phyloP scores from a whole-genome alignment of 1,284 basidiomycete species.

The Schizophyllum commune region DNA sequence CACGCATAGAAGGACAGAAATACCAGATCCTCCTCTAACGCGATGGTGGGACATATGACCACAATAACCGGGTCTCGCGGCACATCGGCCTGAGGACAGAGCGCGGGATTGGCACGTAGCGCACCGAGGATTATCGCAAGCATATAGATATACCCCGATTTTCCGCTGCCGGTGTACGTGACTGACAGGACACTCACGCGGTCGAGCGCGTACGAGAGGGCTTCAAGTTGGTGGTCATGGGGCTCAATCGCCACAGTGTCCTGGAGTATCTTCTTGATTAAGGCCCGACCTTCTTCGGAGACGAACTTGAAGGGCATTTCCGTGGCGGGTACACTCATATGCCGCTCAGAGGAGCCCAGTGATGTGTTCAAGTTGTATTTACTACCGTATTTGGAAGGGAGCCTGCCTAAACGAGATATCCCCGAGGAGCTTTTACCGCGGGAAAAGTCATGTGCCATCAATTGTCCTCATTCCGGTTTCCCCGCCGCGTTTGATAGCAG shows the following conservation, averaged over 20 bases:
- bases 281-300: constrained; percentile 6
- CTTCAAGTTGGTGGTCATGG: constrained; percentile 9
- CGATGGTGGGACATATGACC: constrained; percentile 4
- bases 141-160: constrained; percentile 4
- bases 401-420: too few relatives aligned
- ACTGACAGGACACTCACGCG: constrained; percentile 6
- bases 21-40: constrained; percentile 4
- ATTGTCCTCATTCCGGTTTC: too few relatives aligned
- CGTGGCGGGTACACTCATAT: too few relatives aligned
- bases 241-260: constrained; percentile 4
- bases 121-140: constrained; percentile 2
- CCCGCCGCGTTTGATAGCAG: too few relatives aligned
- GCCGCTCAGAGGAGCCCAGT: neutral
- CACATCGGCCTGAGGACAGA: neutral
- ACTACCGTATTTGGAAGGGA: too few relatives aligned
- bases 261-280: constrained; percentile 3
- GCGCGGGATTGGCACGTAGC: neutral
- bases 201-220: constrained; percentile 5
- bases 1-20: neutral
- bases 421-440: too few relatives aligned
- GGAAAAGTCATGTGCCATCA: too few relatives aligned
- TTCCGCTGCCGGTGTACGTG: constrained; percentile 8
- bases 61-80: constrained; percentile 5
- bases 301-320: constrained; percentile 8
- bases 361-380: neutral